Evolutionary conservation across 208 protist genomes (phyloP).

Genomic region (Trypanosoma scelopori): DNA sequence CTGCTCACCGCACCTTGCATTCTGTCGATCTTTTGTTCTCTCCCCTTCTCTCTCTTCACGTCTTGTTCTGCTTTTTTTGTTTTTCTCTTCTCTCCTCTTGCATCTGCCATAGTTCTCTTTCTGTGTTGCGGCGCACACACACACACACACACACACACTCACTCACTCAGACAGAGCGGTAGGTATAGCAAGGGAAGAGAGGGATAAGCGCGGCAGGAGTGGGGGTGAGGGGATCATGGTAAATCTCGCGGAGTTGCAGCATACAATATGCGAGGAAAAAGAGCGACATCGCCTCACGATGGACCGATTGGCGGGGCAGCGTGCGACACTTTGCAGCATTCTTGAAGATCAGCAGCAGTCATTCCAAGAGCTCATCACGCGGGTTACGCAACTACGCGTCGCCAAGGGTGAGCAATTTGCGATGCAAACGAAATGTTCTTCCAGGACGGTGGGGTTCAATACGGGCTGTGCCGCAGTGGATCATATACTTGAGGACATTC

Average conservation of each 20-base stretch:
- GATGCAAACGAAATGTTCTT: constrained; percentile 2
- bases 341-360: constrained; percentile 42
- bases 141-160: neutral
- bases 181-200: neutral
- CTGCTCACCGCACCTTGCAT: neutral
- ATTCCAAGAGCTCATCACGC: constrained; percentile 56
- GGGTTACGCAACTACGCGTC: constrained; percentile 51
- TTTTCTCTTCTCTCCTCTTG: neutral
- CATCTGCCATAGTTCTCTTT: neutral
- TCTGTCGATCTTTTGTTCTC: neutral
- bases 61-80: constrained; percentile 1
- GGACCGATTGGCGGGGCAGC: constrained; percentile 31
- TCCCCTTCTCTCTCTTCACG: neutral
- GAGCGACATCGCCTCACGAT: constrained; percentile 36
- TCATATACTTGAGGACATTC: constrained; percentile 26
- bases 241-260: constrained; percentile 25
- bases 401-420: constrained; percentile 38
- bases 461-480: constrained; percentile 42
- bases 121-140: neutral
- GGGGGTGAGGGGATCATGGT: neutral
- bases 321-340: constrained; percentile 28
- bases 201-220: neutral
- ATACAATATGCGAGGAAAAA: constrained; percentile 31
- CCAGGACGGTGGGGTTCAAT: constrained; percentile 29
- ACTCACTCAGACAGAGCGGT: too few relatives aligned